phyloP scores from a whole-genome alignment of 2,329 filamentous ascomycete species.

The Aspergillus spinulosporus region DNA sequence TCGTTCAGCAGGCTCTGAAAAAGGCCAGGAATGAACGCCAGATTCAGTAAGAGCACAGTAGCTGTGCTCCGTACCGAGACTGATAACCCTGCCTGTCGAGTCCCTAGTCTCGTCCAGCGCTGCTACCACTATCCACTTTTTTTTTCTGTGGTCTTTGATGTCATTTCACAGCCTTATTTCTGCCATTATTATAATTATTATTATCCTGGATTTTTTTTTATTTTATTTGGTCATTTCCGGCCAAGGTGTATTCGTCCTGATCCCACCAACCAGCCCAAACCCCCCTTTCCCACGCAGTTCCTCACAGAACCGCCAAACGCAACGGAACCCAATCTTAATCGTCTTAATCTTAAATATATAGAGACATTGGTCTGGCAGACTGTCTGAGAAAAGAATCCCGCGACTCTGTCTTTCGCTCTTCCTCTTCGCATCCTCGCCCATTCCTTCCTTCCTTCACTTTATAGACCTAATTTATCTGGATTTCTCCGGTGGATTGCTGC shows the following conservation, averaged over 20 bases:
- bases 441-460: slow-evolving; percentile 13
- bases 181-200: not conserved
- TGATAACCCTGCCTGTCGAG: no score
- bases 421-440: slow-evolving; percentile 2
- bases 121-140: slow-evolving; percentile 8
- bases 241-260: slow-evolving; percentile 6
- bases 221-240: slow-evolving; percentile 9
- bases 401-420: slow-evolving; percentile 16
- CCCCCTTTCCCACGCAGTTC: slow-evolving; percentile 5
- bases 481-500: slow-evolving; percentile 12
- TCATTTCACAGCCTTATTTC: slow-evolving; percentile 9
- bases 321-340: slow-evolving; percentile 8
- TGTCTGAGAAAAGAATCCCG: slow-evolving; percentile 18
- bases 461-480: slow-evolving; percentile 21
- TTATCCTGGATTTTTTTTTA: slow-evolving; percentile 8
- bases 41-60: no score
- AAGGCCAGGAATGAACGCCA: no score
- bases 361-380: not conserved
- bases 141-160: slow-evolving; percentile 6
- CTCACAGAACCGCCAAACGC: slow-evolving; percentile 3
- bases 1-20: no score
- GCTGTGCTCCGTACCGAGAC: no score
- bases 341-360: slow-evolving; percentile 17
- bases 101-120: not conserved
- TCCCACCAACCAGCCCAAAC: not conserved